Percentiles rank a stretch among this genome's conserved stretches.
Conservation (phyloP, 2,329 filamentous ascomycete species). For the Aspergillus tubingensis region DNA sequence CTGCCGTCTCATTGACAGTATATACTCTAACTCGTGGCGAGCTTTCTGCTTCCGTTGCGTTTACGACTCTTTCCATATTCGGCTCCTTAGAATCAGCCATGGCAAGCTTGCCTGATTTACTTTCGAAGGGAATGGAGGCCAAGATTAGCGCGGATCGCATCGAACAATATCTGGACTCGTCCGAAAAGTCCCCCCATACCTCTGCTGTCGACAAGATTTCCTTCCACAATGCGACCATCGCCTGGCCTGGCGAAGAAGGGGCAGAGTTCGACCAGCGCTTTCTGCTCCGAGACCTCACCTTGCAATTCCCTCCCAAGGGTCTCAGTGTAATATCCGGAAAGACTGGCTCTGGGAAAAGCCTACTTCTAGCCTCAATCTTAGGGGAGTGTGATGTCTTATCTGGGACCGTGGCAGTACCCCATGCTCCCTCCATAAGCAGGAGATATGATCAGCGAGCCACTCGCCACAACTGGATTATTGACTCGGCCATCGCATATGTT, state of each 20-base stretch:
- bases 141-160: constrained; percentile 73
- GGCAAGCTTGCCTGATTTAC: constrained; percentile 70
- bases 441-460: constrained; percentile 67
- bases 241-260: constrained; percentile 70
- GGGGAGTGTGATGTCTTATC: constrained; percentile 71
- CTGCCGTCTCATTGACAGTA: constrained; percentile 68
- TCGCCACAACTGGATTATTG: constrained; percentile 67
- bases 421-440: constrained; percentile 53
- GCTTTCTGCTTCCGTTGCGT: constrained; percentile 72
- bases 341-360: constrained; percentile 75
- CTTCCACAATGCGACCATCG: constrained; percentile 68
- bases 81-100: constrained; percentile 71
- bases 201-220: constrained; percentile 61
- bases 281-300: constrained; percentile 62
- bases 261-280: constrained; percentile 51
- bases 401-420: constrained; percentile 59
- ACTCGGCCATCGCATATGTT: constrained; percentile 71
- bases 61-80: constrained; percentile 74
- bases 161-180: constrained; percentile 69
- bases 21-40: constrained; percentile 66
- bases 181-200: constrained; percentile 59
- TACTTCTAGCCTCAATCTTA: constrained; percentile 71
- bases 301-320: constrained; percentile 70
- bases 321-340: constrained; percentile 75
- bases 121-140: constrained; percentile 70